Evolutionary conservation across 2,329 filamentous ascomycete genomes (phyloP).

Genomic region (Fusarium foetens): DNA sequence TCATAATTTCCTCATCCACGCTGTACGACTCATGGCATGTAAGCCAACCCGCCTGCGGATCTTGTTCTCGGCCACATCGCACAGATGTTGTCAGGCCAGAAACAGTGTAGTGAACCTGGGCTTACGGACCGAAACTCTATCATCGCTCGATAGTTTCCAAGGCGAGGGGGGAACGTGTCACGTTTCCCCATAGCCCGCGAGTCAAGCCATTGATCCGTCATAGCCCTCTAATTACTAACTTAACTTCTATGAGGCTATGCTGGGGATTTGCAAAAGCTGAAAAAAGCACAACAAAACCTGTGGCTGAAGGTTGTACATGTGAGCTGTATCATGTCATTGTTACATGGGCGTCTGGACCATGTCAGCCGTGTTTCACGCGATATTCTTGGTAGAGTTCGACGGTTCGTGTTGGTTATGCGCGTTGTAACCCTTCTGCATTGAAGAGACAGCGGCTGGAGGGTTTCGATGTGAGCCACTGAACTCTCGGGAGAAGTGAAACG

Average conservation of each 20-base stretch:
- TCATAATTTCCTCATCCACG: background rate
- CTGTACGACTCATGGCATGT: constrained; percentile 28
- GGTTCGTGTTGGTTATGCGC: background rate
- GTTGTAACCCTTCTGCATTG: constrained; percentile 3
- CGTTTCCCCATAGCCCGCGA: constrained; percentile 15
- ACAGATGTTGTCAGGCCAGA: constrained; percentile 1
- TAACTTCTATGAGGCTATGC: constrained; percentile 9
- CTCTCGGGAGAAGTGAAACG: constrained; percentile 1
- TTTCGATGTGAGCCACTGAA: constrained; percentile 5
- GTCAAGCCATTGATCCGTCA: constrained; percentile 30
- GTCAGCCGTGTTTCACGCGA: constrained; percentile 1
- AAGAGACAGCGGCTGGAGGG: background rate
- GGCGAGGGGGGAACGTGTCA: constrained; percentile 10
- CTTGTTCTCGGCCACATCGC: constrained; percentile 27
- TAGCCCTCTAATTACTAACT: background rate
- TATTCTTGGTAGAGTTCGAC: background rate
- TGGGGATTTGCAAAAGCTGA: constrained; percentile 11
- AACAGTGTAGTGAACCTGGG: background rate
- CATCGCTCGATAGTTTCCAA: constrained; percentile 16
- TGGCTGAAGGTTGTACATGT: constrained; percentile 7
- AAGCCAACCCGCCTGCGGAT: constrained; percentile 5
- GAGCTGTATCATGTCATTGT: constrained; percentile 7
- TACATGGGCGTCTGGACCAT: constrained; percentile 1
- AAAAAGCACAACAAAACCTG: background rate
- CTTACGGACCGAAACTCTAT: constrained; percentile 29